Percentiles rank a stretch among this genome's conserved stretches.
Evolutionary conservation across 2,329 filamentous ascomycete genomes (phyloP).

Genomic region (Bipolaris gigantea): DNA sequence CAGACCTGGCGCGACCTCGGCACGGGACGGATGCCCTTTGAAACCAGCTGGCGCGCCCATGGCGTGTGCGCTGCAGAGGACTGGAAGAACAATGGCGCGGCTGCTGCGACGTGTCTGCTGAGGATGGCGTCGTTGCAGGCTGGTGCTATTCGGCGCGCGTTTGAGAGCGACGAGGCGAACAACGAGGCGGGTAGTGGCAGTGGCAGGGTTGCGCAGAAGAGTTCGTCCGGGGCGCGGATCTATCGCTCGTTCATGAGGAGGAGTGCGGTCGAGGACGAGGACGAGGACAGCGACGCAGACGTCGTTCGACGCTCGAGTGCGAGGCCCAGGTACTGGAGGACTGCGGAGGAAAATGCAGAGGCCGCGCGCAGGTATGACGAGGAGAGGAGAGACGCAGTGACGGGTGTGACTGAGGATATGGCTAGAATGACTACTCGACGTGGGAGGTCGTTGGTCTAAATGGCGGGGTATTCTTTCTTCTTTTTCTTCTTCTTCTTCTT

Average conservation of each 20-base stretch:
- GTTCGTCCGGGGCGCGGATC: conserved; percentile 1
- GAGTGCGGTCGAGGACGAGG: neutral
- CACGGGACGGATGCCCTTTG: conserved; percentile 27
- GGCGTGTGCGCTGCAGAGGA: conserved; percentile 16
- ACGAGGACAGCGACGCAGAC: neutral
- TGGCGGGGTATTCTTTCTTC: neutral
- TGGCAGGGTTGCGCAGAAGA: neutral
- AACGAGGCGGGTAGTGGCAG: neutral
- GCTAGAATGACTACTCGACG: conserved; percentile 4
- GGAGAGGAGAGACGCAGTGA: conserved; percentile 9
- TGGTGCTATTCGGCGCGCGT: conserved; percentile 23
- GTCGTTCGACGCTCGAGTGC: conserved; percentile 17
- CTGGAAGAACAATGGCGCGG: neutral
- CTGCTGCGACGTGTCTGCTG: conserved; percentile 6
- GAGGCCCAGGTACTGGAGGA: conserved; percentile 14
- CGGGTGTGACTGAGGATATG: conserved; percentile 9
- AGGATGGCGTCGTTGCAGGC: conserved; percentile 9
- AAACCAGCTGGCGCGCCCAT: conserved; percentile 33
- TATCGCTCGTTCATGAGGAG: conserved; percentile 18
- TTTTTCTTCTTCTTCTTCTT: neutral
- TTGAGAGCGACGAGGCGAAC: conserved; percentile 16
- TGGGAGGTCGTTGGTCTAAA: neutral
- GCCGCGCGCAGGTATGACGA: conserved; percentile 10
- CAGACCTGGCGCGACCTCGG: conserved; percentile 35
- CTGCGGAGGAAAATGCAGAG: conserved; percentile 18